phyloP scores from a whole-genome alignment of 83 land plant genomes.

The Diphasiastrum complanatum region DNA sequence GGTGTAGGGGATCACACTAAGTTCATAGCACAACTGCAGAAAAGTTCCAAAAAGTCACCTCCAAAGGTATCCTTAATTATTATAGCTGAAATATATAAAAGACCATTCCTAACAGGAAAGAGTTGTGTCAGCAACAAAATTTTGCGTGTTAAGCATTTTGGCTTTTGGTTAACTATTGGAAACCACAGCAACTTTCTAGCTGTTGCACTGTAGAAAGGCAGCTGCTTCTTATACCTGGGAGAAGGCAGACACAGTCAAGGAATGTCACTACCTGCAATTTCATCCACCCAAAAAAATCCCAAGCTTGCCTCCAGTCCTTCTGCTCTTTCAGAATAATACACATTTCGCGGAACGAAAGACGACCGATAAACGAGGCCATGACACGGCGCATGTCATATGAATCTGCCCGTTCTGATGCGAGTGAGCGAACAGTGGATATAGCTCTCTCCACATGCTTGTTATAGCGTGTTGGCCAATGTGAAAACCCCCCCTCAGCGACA shows the following conservation, averaged over 20 bases:
- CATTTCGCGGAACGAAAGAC: conserved; percentile 76
- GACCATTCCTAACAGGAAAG: too few species aligned
- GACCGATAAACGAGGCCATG: conserved; percentile 53
- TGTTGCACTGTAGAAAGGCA: too few species aligned
- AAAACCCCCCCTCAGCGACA: conserved; percentile 51
- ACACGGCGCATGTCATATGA: conserved; percentile 35
- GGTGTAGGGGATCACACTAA: conserved; percentile 85
- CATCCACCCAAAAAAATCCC: conserved; percentile 92
- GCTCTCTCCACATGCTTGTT: conserved; percentile 18
- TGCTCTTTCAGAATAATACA: conserved; percentile 88
- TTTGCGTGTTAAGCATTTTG: too few species aligned
- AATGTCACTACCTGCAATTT: conserved; percentile 63
- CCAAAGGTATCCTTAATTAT: too few species aligned
- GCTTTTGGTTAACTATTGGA: too few species aligned
- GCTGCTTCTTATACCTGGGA: too few species aligned
- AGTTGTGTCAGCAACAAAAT: too few species aligned
- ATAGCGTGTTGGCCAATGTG: conserved; percentile 25
- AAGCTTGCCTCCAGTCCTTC: conserved; percentile 66
- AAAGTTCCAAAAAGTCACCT: too few species aligned
- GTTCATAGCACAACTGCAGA: conserved; percentile 68
- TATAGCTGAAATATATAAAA: too few species aligned
- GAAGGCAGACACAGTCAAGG: too few species aligned
- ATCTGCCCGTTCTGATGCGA: conserved; percentile 15
- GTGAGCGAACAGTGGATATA: conserved; percentile 21
- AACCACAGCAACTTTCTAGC: too few species aligned